Percentiles rank a stretch among this genome's conserved stretches.
phyloP scores from a whole-genome alignment of 345 rosid species.

The Heritiera fomes region DNA sequence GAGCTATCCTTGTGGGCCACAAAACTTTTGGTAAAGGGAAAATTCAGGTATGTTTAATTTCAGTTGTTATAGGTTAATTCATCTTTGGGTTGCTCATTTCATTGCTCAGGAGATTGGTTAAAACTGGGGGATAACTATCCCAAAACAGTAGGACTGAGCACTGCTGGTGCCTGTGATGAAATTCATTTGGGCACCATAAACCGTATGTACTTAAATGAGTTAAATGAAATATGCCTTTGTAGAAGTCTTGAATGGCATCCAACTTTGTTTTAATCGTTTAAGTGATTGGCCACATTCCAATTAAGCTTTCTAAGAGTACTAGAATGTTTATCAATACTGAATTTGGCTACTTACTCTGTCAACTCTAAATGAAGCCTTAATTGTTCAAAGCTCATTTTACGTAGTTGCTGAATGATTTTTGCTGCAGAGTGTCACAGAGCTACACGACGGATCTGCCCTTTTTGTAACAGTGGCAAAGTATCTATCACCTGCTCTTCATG shows the following conservation, averaged over 20 bases:
- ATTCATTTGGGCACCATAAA: not conserved
- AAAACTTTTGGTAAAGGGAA: slow-evolving; percentile 90
- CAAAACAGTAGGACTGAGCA: not conserved
- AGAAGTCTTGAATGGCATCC: not conserved
- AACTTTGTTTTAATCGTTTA: not conserved
- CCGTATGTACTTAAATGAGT: not conserved
- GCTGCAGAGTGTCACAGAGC: slow-evolving; percentile 72
- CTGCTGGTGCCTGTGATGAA: not conserved
- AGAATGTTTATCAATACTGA: not conserved
- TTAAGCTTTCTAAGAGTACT: not conserved
- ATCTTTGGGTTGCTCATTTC: not conserved
- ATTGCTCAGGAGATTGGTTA: not conserved
- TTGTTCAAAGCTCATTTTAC: slow-evolving; percentile 24
- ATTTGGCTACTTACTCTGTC: not conserved
- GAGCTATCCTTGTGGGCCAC: slow-evolving; percentile 87
- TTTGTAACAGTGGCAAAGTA: slow-evolving; percentile 91
- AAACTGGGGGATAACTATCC: not conserved
- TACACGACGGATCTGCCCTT: slow-evolving; percentile 89
- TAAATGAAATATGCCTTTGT: not conserved
- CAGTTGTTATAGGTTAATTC: not conserved
- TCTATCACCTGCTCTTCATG: slow-evolving; percentile 81
- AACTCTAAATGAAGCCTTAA: not conserved
- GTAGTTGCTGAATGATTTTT: slow-evolving; percentile 16
- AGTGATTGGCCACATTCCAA: slow-evolving; percentile 1
- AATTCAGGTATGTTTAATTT: slow-evolving; percentile 60